These are phyloP conservation scores for Clarireedia monteithiana DNA, from an alignment of 2,329 filamentous ascomycete genomes.

Conservation along the genomic window DNA sequence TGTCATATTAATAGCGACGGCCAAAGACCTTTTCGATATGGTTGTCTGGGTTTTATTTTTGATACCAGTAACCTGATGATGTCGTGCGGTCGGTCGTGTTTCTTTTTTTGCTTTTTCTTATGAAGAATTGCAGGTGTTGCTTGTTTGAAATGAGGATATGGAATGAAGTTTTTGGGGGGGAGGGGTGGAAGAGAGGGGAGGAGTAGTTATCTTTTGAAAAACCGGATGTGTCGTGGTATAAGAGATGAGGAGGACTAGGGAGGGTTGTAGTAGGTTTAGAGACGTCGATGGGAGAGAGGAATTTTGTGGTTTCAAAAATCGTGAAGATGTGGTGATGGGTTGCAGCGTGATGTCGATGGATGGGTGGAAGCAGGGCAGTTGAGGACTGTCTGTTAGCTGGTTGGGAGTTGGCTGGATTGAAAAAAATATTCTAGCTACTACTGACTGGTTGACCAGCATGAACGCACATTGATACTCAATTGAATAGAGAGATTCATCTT, in stretches of 20 bases:
- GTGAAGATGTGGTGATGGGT: too few species aligned
- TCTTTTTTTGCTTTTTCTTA: background rate
- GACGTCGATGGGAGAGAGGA: too few species aligned
- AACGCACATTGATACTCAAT: conserved; percentile 4
- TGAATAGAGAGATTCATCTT: conserved; percentile 10
- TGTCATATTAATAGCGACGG: conserved; percentile 20
- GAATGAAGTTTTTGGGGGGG: conserved; percentile 1
- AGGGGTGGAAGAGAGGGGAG: too few species aligned
- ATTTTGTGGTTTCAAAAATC: too few species aligned
- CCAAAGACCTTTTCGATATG: conserved; percentile 6
- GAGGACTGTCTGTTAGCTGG: background rate
- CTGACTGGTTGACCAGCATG: background rate
- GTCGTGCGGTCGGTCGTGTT: background rate
- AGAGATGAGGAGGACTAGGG: too few species aligned
- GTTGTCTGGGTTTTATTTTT: conserved; percentile 1
- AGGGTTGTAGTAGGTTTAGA: background rate
- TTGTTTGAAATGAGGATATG: background rate
- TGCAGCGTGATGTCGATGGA: too few species aligned
- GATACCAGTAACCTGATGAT: conserved; percentile 7
- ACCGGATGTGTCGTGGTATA: too few species aligned
- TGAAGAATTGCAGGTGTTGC: background rate
- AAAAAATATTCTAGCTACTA: background rate
- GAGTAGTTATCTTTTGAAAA: too few species aligned
- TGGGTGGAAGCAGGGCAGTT: too few species aligned
- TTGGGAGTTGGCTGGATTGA: background rate